Conservation (phyloP, 1,284 basidiomycete species). For the Moesziomyces sp. region DNA sequence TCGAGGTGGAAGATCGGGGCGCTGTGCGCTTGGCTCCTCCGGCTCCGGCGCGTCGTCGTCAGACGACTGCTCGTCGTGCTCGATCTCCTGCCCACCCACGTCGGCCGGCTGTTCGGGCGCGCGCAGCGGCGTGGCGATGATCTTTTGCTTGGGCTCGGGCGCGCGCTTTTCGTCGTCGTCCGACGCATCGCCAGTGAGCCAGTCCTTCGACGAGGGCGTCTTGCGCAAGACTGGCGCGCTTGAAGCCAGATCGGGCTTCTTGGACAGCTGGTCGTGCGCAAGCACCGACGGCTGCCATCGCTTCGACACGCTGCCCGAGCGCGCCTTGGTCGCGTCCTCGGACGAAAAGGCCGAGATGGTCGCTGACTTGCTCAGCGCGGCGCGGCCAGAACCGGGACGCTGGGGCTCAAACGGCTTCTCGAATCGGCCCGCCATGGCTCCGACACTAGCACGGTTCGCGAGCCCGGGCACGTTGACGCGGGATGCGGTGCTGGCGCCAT, state of each 20-base stretch:
- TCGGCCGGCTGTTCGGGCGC: slow-evolving; percentile 4
- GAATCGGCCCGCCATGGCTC: slow-evolving; percentile 51
- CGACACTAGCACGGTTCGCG: slow-evolving; percentile 43
- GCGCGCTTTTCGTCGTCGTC: slow-evolving; percentile 22
- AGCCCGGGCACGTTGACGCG: slow-evolving; percentile 33
- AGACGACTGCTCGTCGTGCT: slow-evolving; percentile 25
- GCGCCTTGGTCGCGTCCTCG: slow-evolving; percentile 2
- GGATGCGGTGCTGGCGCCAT: too few relatives aligned
- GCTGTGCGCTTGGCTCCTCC: slow-evolving; percentile 29
- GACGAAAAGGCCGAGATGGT: slow-evolving; percentile 18
- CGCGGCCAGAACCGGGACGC: slow-evolving; percentile 3
- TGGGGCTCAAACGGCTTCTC: slow-evolving; percentile 35
- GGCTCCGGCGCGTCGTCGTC: slow-evolving; percentile 34
- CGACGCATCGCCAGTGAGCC: slow-evolving; percentile 41
- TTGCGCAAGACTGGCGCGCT: slow-evolving; percentile 1
- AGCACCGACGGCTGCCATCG: slow-evolving; percentile 34
- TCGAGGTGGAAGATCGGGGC: slow-evolving; percentile 19
- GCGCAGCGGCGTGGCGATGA: slow-evolving; percentile 6
- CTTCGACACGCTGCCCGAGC: slow-evolving; percentile 20
- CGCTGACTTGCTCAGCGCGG: slow-evolving; percentile 20
- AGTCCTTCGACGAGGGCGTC: slow-evolving; percentile 22
- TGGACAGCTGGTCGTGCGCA: slow-evolving; percentile 12
- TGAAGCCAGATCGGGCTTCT: slow-evolving; percentile 1
- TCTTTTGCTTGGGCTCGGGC: neutral
- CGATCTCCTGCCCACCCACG: slow-evolving; percentile 14